These are phyloP conservation scores for Macrophomina tecta DNA, from an alignment of 2,329 filamentous ascomycete species.

Conservation along the genomic window DNA sequence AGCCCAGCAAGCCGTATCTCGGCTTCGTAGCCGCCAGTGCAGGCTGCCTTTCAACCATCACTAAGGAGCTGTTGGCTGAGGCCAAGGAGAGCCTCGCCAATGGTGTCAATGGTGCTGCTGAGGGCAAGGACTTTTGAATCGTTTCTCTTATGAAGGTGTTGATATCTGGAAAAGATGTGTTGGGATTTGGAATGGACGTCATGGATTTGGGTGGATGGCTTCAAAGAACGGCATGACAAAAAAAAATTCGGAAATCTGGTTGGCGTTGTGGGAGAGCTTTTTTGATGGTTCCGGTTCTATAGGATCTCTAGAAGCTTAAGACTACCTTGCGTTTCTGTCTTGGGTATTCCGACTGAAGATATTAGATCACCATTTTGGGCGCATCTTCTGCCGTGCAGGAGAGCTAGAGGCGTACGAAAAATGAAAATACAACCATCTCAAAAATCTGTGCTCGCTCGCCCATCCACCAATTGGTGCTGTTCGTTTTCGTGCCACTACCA, in stretches of 20 bases:
- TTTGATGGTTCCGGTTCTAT: constrained; percentile 2
- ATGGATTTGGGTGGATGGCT: neutral
- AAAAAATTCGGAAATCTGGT: constrained; percentile 4
- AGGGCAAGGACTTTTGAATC: constrained; percentile 23
- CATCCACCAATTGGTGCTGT: neutral
- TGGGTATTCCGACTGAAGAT: constrained; percentile 7
- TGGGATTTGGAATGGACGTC: neutral
- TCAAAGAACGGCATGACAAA: neutral
- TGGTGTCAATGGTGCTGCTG: constrained; percentile 10
- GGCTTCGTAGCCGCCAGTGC: constrained; percentile 83
- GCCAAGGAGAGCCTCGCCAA: constrained; percentile 14
- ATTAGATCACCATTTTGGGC: neutral
- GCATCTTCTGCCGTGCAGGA: constrained; percentile 3
- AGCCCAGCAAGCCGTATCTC: constrained; percentile 76
- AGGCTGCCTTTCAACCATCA: constrained; percentile 46
- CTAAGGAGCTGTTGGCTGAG: constrained; percentile 8
- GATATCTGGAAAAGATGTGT: neutral
- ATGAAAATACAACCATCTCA: neutral
- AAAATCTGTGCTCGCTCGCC: neutral
- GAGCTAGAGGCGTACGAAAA: neutral
- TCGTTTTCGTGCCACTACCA: neutral
- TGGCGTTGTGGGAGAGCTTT: neutral
- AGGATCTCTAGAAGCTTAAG: constrained; percentile 9
- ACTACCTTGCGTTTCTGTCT: neutral
- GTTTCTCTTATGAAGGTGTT: neutral